A percentile compares a stretch with the other conserved stretches of the same genome.
Conservation (phyloP, 345 rosid genomes). For the Bruguiera parviflora region DNA sequence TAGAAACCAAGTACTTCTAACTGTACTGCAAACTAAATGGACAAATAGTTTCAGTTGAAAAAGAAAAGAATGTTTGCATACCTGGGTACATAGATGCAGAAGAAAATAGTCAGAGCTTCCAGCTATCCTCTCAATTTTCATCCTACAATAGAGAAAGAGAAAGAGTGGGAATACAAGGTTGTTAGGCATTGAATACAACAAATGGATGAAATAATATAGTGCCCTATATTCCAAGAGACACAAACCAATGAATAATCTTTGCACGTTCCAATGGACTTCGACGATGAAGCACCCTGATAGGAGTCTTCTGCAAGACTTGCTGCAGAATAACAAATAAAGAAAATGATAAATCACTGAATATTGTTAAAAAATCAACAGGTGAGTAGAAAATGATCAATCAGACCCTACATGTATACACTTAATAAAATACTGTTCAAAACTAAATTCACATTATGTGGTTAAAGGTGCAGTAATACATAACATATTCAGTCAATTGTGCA, state of each 20-base stretch:
- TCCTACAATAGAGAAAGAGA: slow-evolving; percentile 41
- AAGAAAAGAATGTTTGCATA: slow-evolving; percentile 11
- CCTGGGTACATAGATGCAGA: slow-evolving; percentile 93
- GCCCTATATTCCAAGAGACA: slow-evolving; percentile 12
- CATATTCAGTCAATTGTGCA: no score
- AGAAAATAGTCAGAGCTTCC: slow-evolving; percentile 77
- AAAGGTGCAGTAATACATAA: no score
- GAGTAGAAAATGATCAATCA: no score
- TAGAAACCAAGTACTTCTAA: background rate
- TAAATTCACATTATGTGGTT: no score
- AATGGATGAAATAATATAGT: background rate
- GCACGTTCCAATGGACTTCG: slow-evolving; percentile 90
- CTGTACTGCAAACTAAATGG: no score
- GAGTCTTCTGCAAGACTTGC: slow-evolving; percentile 82
- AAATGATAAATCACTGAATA: background rate
- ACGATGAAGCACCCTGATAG: slow-evolving; percentile 92
- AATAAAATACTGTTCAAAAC: no score
- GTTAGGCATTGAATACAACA: slow-evolving; percentile 3
- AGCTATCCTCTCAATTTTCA: slow-evolving; percentile 75
- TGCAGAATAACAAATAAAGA: slow-evolving; percentile 27
- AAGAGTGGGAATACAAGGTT: background rate
- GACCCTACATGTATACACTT: no score
- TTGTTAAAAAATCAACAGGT: no score
- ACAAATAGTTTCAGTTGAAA: background rate
- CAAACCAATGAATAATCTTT: slow-evolving; percentile 78